Evolutionary conservation across 345 rosid species (phyloP).

Genomic region (Atalantia buxifolia): DNA sequence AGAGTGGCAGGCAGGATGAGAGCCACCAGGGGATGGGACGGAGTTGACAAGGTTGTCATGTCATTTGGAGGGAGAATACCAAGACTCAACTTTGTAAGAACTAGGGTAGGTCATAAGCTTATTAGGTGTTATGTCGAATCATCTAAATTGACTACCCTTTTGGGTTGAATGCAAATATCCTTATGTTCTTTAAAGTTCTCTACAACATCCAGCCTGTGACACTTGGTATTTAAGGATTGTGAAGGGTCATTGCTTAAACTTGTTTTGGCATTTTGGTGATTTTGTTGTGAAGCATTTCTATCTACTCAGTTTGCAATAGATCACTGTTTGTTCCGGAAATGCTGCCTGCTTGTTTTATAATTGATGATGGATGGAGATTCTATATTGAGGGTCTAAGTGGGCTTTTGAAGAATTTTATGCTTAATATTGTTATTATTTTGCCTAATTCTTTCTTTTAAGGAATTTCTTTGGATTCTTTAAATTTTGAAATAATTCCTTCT

Average conservation of each 20-base stretch:
- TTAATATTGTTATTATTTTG: not conserved
- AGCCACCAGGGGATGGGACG: not conserved
- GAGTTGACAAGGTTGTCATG: not conserved
- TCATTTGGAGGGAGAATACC: not conserved
- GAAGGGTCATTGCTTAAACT: not conserved
- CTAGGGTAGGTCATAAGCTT: not conserved
- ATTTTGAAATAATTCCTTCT: not conserved
- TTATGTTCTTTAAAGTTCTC: not conserved
- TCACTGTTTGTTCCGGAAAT: not conserved
- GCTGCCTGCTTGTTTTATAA: not conserved
- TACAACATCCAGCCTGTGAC: not conserved
- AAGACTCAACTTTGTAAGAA: not conserved
- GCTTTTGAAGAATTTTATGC: not conserved
- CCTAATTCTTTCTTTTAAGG: not conserved
- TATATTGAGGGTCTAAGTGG: not conserved
- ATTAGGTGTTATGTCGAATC: not conserved
- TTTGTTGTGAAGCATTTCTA: not conserved
- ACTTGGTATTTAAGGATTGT: not conserved
- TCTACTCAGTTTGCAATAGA: not conserved
- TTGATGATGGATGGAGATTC: not conserved
- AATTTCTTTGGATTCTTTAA: not conserved
- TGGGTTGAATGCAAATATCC: not conserved
- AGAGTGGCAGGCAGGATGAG: not conserved
- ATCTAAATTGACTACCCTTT: not conserved
- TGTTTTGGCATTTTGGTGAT: not conserved